Conservation (phyloP, 257 asterid genomes). For the Thymus quinquecostatus region DNA sequence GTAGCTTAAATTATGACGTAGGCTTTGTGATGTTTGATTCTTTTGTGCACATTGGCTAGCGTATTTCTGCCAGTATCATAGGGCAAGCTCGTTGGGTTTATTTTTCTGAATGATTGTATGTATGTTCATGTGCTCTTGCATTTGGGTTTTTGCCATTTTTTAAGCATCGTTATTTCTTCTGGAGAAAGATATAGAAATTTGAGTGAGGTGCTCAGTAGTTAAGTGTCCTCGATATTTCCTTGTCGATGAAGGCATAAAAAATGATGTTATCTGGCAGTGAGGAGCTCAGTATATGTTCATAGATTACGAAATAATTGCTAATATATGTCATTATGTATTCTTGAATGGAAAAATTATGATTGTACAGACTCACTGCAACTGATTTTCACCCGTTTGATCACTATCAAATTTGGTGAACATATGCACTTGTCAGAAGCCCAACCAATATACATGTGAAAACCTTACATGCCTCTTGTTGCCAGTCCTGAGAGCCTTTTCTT, state of each 20-base stretch:
- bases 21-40: neutral
- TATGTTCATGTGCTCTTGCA: neutral
- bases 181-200: neutral
- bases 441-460: neutral
- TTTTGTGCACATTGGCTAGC: neutral
- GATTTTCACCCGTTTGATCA: neutral
- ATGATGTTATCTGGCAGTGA: neutral
- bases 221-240: neutral
- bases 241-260: neutral
- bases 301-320: neutral
- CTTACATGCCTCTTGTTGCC: neutral
- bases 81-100: neutral
- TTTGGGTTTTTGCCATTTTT: neutral
- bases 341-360: neutral
- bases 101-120: neutral
- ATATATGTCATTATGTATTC: neutral
- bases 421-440: neutral
- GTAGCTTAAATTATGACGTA: slow-evolving; percentile 16
- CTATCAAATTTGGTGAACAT: neutral
- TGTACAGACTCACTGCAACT: neutral
- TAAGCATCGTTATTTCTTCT: neutral
- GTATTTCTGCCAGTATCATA: neutral
- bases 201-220: neutral
- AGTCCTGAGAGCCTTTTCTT: neutral
- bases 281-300: neutral